These are phyloP conservation scores for Rhododendron kiyosumense DNA, from an alignment of 148 eudicot species.

Conservation along the genomic window DNA sequence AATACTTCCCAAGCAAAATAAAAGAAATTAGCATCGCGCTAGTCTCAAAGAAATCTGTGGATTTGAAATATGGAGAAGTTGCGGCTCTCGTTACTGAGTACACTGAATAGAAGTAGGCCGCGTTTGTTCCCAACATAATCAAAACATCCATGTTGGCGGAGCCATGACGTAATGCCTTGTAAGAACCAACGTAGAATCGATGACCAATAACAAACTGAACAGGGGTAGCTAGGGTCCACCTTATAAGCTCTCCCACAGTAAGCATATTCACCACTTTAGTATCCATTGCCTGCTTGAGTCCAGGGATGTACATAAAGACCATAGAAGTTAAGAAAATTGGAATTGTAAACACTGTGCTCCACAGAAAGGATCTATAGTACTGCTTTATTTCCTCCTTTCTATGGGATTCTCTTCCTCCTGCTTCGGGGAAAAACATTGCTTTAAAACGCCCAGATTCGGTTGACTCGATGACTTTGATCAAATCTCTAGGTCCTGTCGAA, in stretches of 20 bases:
- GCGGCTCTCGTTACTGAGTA: constrained; percentile 79
- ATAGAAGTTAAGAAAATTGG: constrained; percentile 84
- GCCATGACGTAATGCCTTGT: constrained; percentile 69
- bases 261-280: constrained; percentile 69
- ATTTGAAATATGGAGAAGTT: constrained; percentile 48
- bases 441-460: constrained; percentile 49
- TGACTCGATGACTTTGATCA: constrained; percentile 64
- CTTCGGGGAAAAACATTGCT: constrained; percentile 72
- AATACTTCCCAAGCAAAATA: constrained; percentile 87
- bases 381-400: constrained; percentile 54
- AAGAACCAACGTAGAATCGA: constrained; percentile 75
- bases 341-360: constrained; percentile 83
- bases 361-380: constrained; percentile 56
- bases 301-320: constrained; percentile 92
- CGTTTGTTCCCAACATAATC: constrained; percentile 89
- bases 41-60: constrained; percentile 90
- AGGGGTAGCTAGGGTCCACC: constrained; percentile 86
- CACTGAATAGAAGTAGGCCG: constrained; percentile 91
- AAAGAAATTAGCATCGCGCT: constrained; percentile 92
- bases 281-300: constrained; percentile 52
- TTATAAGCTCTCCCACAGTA: constrained; percentile 57
- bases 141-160: constrained; percentile 98
- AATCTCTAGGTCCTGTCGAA: constrained; percentile 72
- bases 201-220: constrained; percentile 92
- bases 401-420: constrained; percentile 54